Conservation (phyloP, 805 yeast species). For the Pichia nakasei region DNA sequence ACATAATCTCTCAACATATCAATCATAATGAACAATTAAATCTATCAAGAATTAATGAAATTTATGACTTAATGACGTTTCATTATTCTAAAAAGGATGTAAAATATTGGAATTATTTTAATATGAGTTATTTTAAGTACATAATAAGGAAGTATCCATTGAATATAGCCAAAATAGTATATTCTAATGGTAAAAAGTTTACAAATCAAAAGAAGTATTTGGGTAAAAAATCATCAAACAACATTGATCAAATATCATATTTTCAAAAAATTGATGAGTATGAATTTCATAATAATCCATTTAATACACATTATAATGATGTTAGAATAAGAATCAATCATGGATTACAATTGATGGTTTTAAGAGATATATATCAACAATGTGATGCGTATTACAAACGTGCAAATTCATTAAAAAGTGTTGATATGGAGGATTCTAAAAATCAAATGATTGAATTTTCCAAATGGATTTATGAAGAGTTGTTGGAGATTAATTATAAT, state of each 20-base stretch:
- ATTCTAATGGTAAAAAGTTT: slow-evolving; percentile 9
- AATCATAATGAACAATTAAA: slow-evolving; percentile 10
- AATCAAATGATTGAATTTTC: slow-evolving; percentile 12
- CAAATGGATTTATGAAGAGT: slow-evolving; percentile 18
- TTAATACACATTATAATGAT: slow-evolving; percentile 17
- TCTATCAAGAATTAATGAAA: slow-evolving; percentile 17
- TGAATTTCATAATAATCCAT: slow-evolving; percentile 21
- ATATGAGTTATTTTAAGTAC: slow-evolving; percentile 25
- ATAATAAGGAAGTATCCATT: slow-evolving; percentile 20
- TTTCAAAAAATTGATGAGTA: slow-evolving; percentile 14
- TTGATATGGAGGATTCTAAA: slow-evolving; percentile 8
- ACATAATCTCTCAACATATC: slow-evolving; percentile 17
- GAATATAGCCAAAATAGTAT: slow-evolving; percentile 17
- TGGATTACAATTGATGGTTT: slow-evolving; percentile 12
- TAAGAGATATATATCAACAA: slow-evolving; percentile 22
- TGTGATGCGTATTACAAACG: slow-evolving; percentile 15
- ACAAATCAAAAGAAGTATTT: not conserved
- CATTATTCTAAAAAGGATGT: slow-evolving; percentile 11
- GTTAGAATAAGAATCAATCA: slow-evolving; percentile 15
- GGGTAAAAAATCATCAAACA: not conserved
- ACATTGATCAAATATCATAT: not conserved
- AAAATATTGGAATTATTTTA: slow-evolving; percentile 26
- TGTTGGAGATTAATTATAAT: slow-evolving; percentile 11
- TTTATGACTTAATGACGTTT: slow-evolving; percentile 15
- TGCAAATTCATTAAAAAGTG: slow-evolving; percentile 8